Base-by-base conservation (phyloP, 2,329 filamentous ascomycete genomes). In the Penicillium verrucosum region DNA sequence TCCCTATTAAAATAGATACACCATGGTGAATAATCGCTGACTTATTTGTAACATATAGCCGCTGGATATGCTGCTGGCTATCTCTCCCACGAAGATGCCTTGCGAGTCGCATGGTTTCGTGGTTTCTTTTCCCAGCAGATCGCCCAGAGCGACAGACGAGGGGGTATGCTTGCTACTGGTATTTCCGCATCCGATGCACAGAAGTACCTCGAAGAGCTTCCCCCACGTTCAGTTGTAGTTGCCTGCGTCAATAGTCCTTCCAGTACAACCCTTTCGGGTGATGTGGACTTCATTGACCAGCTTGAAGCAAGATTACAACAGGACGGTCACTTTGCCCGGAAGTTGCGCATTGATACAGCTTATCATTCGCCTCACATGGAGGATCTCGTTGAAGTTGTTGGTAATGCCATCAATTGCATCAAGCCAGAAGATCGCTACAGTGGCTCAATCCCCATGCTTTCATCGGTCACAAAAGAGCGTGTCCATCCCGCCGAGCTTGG, bases 261-360 rank as follows among this genome's bases (percentile, higher is more conserved):
- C 0, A 83, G 78, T 21, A 69, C 81, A 5, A 85, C 82, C 0
- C 74, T 82, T 0, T 83, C 82, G 0, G 82, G 82, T 12, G 79
- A 82, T 45, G 72, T 77, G 43, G 68, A 72, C 1, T 75, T 73
- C 2, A 71, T 85, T 10, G 74, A 79, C 16, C 73, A 80, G 44
- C 70, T 74, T 34, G 74, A 77, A 27, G 69, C 73, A 27, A 63
- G 76, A 2, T 79, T 85, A 60, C 77, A 79, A 57, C 42, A 51
- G 5, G 58, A 65, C 32, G 51, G 51, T 3, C 27, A 61, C 32
- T 65, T 68, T 30, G 62, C 60, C 12, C 54, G 63, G 9, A 61
- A 62, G 41, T 54, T 70, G 6, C 57, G 57, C 5, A 57, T 69
- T 4, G 56, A 65, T 14, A 57, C 58, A 8, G 64, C 68, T 3